Base-by-base conservation (phyloP, 2,329 filamentous ascomycete species). In the Cercospora brassicicola region DNA sequence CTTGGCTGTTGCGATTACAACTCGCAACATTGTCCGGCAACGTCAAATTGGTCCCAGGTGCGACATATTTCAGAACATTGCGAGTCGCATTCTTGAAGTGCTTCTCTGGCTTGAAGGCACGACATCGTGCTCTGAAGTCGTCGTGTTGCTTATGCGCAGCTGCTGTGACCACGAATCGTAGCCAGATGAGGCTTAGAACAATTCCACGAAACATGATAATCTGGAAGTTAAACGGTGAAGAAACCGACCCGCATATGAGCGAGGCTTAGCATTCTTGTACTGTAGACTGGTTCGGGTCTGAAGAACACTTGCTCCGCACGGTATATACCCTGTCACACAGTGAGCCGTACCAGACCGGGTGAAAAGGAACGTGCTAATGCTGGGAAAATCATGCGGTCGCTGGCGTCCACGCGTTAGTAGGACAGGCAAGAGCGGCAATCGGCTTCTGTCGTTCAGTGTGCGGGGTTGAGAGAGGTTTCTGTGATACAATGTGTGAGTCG, bases 101-200 rank as follows among this genome's bases (percentile, higher is more conserved):
- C 5, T 2, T 26, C 13, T 45, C 57, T 1, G 57, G 57, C 57
- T 60, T 36, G 31, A 60, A 60, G 2, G 28, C 4, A 20, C 51
- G 87, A 74, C 83, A 15, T 55, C n/a, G 45, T 42, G 42, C 18
- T 33, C 31, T 11, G 2, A 45, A 71, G 11, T 30, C 23, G 2
- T 26, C 15, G 8, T 56, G 51, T n/a, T 56, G 51, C 42, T 48
- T 48, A 13, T 20, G 42, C 42, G 42, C 42, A 18, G 20, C n/a
- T 48, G 9, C 18, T 20, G 6, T 20, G 8, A 11, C n/a, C n/a
- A 48, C 8, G n/a, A 48, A 5, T 48, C 10, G n/a, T 2, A 48
- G 9, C 42, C n/a, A 20, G 3, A 48, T 4, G n/a, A 2, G 8
- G n/a, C 18, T 48, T 9, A n/a, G 15, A 39, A 39, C 15, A n/a